These are phyloP conservation scores for Ceratonia siliqua DNA, from an alignment of 306 rosid species.

Conservation along the genomic window DNA sequence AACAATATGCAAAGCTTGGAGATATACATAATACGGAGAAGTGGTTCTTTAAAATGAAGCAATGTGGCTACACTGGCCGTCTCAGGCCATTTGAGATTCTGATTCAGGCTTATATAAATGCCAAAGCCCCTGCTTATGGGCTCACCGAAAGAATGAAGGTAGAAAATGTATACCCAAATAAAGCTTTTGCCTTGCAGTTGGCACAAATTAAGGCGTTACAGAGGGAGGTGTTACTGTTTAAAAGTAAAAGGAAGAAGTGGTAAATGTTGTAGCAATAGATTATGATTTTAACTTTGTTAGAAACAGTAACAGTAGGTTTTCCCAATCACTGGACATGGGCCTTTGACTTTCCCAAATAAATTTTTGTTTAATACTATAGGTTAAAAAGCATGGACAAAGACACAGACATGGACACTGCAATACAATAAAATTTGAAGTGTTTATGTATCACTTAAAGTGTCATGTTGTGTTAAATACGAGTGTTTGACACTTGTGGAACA, in stretches of 20 bases:
- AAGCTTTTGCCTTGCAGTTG: not conserved
- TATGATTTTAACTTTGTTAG: not conserved
- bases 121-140: slow-evolving; percentile 32
- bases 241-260: not conserved
- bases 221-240: not conserved
- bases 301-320: not conserved
- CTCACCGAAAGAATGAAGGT: slow-evolving; percentile 34
- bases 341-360: not conserved
- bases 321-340: not conserved
- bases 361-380: no score
- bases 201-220: slow-evolving; percentile 1
- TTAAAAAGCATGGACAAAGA: no score
- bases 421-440: no score
- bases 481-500: no score
- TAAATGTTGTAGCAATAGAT: not conserved
- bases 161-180: slow-evolving; percentile 21
- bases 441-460: no score
- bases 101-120: slow-evolving; percentile 26
- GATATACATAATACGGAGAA: slow-evolving; percentile 36
- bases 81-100: slow-evolving; percentile 16
- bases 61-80: slow-evolving; percentile 6
- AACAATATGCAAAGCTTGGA: slow-evolving; percentile 30
- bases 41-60: slow-evolving; percentile 28
- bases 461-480: no score
- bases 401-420: no score